Percentiles rank a stretch among this genome's conserved stretches.
Evolutionary conservation across 352 stramenopile species (phyloP).

Genomic region (Aphanomyces cochlioides): DNA sequence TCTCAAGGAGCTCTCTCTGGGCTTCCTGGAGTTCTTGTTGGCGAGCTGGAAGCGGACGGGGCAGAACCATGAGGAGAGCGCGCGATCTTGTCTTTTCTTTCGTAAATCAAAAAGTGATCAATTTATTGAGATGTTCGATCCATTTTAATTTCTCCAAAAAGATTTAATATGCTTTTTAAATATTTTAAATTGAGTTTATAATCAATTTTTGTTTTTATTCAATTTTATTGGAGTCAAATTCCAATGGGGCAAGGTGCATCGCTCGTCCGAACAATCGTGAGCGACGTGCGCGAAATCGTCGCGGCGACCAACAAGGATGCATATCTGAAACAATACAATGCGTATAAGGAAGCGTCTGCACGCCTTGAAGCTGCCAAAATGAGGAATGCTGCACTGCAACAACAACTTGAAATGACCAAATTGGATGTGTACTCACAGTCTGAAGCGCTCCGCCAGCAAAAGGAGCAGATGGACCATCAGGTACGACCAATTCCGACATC

Average conservation of each 20-base stretch:
- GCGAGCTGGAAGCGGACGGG: background rate
- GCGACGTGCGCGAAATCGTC: conserved; percentile 79
- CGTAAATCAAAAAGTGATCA: no score
- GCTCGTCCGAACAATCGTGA: conserved; percentile 70
- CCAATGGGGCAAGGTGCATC: conserved; percentile 60
- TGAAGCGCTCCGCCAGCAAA: conserved; percentile 19
- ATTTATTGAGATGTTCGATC: no score
- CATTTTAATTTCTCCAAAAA: no score
- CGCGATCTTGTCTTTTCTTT: no score
- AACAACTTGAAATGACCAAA: conserved; percentile 27
- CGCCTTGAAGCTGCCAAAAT: conserved; percentile 12
- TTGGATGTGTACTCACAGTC: conserved; percentile 19
- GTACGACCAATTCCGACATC: conserved; percentile 6
- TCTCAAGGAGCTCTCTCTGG: background rate
- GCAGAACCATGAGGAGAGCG: background rate
- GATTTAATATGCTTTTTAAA: no score
- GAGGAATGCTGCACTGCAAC: conserved; percentile 15
- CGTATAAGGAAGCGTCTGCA: conserved; percentile 22
- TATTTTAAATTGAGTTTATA: background rate
- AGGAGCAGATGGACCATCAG: conserved; percentile 24
- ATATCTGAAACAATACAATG: conserved; percentile 38
- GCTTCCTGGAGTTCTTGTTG: background rate
- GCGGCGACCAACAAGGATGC: conserved; percentile 62
- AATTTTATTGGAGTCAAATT: conserved; percentile 11
- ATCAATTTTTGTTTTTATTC: background rate